Evolutionary conservation across 2,329 filamentous ascomycete species (phyloP), one percentile per base, ranked within the genome.

Genomic region (Fusarium sp.): DNA sequence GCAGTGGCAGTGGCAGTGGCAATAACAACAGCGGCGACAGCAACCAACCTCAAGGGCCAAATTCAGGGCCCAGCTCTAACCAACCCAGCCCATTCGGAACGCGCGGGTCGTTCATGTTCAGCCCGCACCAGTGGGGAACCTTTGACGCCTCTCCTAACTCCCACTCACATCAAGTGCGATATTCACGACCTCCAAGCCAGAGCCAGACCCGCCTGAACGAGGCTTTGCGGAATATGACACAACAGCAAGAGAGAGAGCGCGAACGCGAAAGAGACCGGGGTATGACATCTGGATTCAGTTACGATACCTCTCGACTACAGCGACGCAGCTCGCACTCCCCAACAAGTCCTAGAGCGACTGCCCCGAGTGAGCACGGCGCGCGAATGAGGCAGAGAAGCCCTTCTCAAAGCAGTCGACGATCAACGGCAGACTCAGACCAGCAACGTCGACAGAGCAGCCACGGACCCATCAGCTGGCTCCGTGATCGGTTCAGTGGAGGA

Each of bases 401-500:
- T 9, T 80, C 80, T 0, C 71, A 79, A 46, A 76, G 73, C 58
- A 79, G 74, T 41, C 77, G 78, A 25, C 73, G 67, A 18, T 74
- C 69, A 21, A 71, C 54, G 11, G 61, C 57, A 11, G 73, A 76
- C 15, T 76, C 77, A 31, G 75, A 75, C 6, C 72, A 77, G 18
- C 74, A 76, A n/a, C 29, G 39, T 23, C 72, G 74, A 27, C 67
- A 69, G 29, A 74, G 77, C n/a, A 74, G 76, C 5, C 71, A 75
- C 37, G 78, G 80, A 4, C 78, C 81, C 31, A 66, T 84, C 2
- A 75, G 76, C 58, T 84, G 83, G 83, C 68, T 85, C 20, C 79
- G 82, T 45, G 80, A 80, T 41, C 78, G 77, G 37, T 82, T 84
- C 33, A 67, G 76, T 7, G 72, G 75, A 54, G 72, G 75, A 55